Evolutionary conservation across 2,329 filamentous ascomycete genomes (phyloP), one percentile per base, ranked within the genome.

Genomic region (Epichloe baconii): DNA sequence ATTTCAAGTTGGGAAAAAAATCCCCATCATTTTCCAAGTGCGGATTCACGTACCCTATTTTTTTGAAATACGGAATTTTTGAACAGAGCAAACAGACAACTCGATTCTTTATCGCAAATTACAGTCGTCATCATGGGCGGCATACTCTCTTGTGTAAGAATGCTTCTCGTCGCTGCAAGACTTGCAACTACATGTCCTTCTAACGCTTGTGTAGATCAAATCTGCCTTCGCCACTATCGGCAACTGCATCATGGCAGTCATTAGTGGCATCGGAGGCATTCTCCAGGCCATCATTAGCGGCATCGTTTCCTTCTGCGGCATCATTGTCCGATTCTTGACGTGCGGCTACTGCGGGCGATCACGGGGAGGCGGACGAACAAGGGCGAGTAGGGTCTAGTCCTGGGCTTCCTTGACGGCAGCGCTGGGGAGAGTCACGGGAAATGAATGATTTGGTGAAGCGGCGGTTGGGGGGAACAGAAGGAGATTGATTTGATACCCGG

Each of bases 131-230:
- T 38, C 54, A 91, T 93, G 87, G 87, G 87, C 72, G 86, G 84
- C 68, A 82, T 93, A 63, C 75, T 88, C 58, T 90, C 86, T 66
- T 90, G 86, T 66, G 86, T 91, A 86, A 63, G 85, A 11, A 17
- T 23, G 14, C 12, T 19, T n/a, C 14, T 44, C 14, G 21, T 44
- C 19, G 8, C 19, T 44, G 15, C 14, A 2, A 40, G 7, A 8
- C 37, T 40, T 15, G 38, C 12, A 21, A 43, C 17, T 5, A 12
- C 15, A 17, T 11, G 19, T 43, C 8, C 31, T 43, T 15, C 41
- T 38, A 23, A 50, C 17, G 34, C 38, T 41, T 53, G 2, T 19
- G 4, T 57, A 85, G 81, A 74, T 86, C 64, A 59, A 73, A 62
- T 71, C 71, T 61, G 65, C 79, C 64, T 75, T 85, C 68, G 76